A percentile compares a stretch with the other conserved stretches of the same genome.
These are phyloP conservation scores for Russula virescens DNA, from an alignment of 768 basidiomycete genomes.

Conservation along the genomic window DNA sequence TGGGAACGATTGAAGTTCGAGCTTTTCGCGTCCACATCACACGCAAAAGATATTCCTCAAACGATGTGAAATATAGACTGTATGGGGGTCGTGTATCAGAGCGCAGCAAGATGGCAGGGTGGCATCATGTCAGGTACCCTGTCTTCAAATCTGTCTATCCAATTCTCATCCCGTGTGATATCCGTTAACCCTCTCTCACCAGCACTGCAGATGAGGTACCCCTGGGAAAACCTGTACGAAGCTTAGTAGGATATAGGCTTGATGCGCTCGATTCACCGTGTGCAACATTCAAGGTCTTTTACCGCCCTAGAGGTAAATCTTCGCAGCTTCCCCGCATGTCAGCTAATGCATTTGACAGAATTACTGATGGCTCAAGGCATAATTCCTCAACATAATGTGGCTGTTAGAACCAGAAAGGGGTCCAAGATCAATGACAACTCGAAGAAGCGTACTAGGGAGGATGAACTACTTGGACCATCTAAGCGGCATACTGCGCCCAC, in stretches of 20 bases:
- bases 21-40: neutral
- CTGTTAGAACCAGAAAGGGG: too few relatives aligned
- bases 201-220: constrained; percentile 14
- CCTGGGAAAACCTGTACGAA: neutral
- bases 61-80: neutral
- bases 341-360: neutral
- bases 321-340: neutral
- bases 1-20: constrained; percentile 16
- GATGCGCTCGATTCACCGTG: neutral
- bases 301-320: constrained; percentile 15
- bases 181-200: neutral
- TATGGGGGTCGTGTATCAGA: constrained; percentile 11
- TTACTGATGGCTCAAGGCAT: constrained; percentile 15
- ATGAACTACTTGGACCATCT: neutral
- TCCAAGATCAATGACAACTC: neutral
- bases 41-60: too few relatives aligned
- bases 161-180: neutral
- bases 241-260: neutral
- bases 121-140: constrained; percentile 18
- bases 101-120: constrained; percentile 19
- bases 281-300: constrained; percentile 8
- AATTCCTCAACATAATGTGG: neutral
- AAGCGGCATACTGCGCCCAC: neutral
- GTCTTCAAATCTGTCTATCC: too few relatives aligned
- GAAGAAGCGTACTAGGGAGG: constrained; percentile 11